These are phyloP conservation scores for Sphagnum fallax DNA, from an alignment of 228 moss, liverwort and hornwort genomes.

Conservation along the genomic window DNA sequence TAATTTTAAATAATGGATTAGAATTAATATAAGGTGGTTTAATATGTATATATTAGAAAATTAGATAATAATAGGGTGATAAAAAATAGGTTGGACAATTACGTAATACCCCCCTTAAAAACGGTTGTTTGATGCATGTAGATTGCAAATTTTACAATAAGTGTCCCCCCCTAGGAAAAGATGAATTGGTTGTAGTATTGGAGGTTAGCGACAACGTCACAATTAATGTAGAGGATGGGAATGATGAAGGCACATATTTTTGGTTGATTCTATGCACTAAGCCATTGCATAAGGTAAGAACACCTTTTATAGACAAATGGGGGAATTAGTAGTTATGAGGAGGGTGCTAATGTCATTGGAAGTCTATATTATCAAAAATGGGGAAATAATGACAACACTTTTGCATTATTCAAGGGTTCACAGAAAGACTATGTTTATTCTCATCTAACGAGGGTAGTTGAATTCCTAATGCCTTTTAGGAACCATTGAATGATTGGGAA, in stretches of 20 bases:
- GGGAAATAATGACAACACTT: background rate
- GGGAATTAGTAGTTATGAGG: background rate
- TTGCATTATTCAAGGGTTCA: background rate
- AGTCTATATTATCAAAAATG: background rate
- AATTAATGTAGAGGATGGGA: background rate
- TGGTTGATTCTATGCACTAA: background rate
- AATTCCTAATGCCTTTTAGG: background rate
- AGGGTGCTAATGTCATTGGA: background rate
- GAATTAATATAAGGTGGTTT: too few relatives aligned
- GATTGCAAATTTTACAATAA: too few relatives aligned
- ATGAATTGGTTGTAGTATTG: background rate
- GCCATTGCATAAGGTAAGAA: background rate
- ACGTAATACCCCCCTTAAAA: too few relatives aligned
- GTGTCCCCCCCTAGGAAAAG: background rate
- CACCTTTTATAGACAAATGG: slow-evolving; percentile 2
- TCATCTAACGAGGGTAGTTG: background rate
- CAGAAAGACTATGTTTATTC: background rate
- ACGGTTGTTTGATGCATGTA: too few relatives aligned
- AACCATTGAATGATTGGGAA: background rate
- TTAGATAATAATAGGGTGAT: too few relatives aligned
- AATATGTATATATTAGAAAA: too few relatives aligned
- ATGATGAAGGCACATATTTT: background rate
- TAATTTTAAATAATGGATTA: too few relatives aligned
- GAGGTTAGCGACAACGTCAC: background rate
- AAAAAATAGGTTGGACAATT: too few relatives aligned